phyloP scores from a whole-genome alignment of 2,329 filamentous ascomycete genomes.

The Conoideocrella luteorostrata region DNA sequence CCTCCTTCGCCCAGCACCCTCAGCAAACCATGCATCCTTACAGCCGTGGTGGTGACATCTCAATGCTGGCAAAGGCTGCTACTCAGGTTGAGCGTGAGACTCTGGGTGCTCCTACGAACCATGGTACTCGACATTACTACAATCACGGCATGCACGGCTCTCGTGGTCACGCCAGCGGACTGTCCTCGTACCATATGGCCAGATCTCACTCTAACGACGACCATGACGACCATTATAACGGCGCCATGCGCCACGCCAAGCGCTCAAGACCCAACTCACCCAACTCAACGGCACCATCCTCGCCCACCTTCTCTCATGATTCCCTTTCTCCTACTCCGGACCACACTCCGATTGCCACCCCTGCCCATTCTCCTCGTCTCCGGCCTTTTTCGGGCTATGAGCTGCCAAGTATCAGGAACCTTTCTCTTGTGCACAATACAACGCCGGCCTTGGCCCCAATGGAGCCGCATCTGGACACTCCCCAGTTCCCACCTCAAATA shows the following conservation, averaged over 20 bases:
- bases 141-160: conserved; percentile 40
- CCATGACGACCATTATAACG: conserved; percentile 68
- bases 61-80: conserved; percentile 54
- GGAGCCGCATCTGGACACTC: conserved; percentile 47
- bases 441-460: conserved; percentile 53
- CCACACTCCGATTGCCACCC: conserved; percentile 96
- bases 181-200: conserved; percentile 91
- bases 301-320: conserved; percentile 92
- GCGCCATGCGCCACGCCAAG: conserved; percentile 67
- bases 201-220: conserved; percentile 76
- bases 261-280: conserved; percentile 89
- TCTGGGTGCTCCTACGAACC: conserved; percentile 33
- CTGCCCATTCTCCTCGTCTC: conserved; percentile 87
- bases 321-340: conserved; percentile 93
- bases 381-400: conserved; percentile 73
- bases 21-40: conserved; percentile 43
- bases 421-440: conserved; percentile 46
- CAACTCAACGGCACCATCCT: conserved; percentile 91
- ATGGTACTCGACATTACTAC: conserved; percentile 45
- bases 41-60: conserved; percentile 46
- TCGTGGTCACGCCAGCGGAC: conserved; percentile 62
- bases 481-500: conserved; percentile 39
- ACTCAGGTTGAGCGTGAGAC: conserved; percentile 57
- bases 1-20: conserved; percentile 53
- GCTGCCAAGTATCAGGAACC: conserved; percentile 73